Evolutionary conservation across 2,329 filamentous ascomycete species (phyloP), one percentile per base, ranked within the genome.

Genomic region (Aspergillus spinulosporus): DNA sequence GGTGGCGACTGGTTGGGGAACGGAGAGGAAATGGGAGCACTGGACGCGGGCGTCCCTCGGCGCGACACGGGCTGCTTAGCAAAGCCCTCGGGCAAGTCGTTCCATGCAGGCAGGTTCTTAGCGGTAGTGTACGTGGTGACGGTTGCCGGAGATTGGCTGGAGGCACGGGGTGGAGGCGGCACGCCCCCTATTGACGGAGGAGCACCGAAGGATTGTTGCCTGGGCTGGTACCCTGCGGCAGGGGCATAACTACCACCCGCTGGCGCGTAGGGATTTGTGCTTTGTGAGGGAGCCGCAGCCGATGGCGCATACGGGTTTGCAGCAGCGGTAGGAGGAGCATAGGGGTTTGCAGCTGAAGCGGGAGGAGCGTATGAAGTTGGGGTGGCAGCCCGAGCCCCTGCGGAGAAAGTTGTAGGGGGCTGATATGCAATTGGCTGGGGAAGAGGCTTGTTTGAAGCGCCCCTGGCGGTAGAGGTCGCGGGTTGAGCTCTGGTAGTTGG

Each of bases 1-100:
- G 64, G 78, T 70, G 59, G 77, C 76, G 82, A 81, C 68, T 89
- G 86, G 64, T 84, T 84, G 2, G 85, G 82, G 78, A 94, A 96
- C 6, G 91, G 90, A 15, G 89, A 85, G n/a, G 81, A 84, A 49
- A 92, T 85, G 2, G 88, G 79, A 50, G 85, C 83, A 32, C 69
- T 68, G 15, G 85, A 78, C 54, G 81, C 85, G 2, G 92, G 91
- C 1, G 93, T 97, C 44, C 82, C 81, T 69, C 88, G 85, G 63
- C 92, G 86, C 21, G 87, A 82, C 11, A 84, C 82, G n/a, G 88
- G 82, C 53, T 83, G 78, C 77, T 93, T 90, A 45, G 84, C 82
- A 45, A 97, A 86, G 54, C 77, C 89, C 66, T 96, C 83, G 1
- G 94, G 94, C 50, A 95, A 88, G 73, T 99, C 94, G 65, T 99